Percentiles rank a stretch among this genome's conserved stretches.
Evolutionary conservation across 208 protist genomes (phyloP).

Genomic region (Crithidia acanthocephali): DNA sequence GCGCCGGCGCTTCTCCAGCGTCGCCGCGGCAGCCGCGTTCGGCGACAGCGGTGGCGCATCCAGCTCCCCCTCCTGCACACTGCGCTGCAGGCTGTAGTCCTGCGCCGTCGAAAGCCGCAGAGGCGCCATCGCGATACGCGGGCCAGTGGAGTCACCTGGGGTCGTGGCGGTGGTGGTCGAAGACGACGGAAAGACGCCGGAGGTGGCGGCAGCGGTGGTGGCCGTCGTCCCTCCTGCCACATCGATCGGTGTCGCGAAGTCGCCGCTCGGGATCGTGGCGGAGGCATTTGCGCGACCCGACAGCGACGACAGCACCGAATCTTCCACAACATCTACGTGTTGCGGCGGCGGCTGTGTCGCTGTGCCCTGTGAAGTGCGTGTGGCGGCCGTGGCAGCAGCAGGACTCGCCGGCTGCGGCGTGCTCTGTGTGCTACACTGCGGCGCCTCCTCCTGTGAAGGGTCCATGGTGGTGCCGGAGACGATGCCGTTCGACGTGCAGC

Average conservation of each 20-base stretch:
- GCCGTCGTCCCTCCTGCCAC: not conserved
- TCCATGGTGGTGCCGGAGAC: not conserved
- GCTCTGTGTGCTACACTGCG: not conserved
- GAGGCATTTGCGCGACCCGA: not conserved
- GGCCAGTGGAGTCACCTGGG: not conserved
- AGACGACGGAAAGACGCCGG: not conserved
- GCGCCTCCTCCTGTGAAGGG: not conserved
- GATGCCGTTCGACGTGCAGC: not conserved
- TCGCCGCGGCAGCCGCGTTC: not conserved
- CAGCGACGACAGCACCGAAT: not conserved
- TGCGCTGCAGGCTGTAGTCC: not conserved
- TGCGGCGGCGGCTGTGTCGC: not conserved
- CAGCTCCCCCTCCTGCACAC: not conserved
- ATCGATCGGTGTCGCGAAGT: not conserved
- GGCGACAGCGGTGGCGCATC: constrained; percentile 2
- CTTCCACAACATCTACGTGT: not conserved
- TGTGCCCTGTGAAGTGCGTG: not conserved
- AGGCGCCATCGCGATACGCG: not conserved
- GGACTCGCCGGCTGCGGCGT: not conserved
- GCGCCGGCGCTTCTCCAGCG: constrained; percentile 12
- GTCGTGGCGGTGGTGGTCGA: not conserved
- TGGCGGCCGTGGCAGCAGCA: not conserved
- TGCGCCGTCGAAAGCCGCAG: constrained; percentile 5
- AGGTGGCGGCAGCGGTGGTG: not conserved
- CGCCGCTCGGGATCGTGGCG: not conserved